Conservation (phyloP, 768 basidiomycete genomes). For the Lactifluus hygrophoroides region DNA sequence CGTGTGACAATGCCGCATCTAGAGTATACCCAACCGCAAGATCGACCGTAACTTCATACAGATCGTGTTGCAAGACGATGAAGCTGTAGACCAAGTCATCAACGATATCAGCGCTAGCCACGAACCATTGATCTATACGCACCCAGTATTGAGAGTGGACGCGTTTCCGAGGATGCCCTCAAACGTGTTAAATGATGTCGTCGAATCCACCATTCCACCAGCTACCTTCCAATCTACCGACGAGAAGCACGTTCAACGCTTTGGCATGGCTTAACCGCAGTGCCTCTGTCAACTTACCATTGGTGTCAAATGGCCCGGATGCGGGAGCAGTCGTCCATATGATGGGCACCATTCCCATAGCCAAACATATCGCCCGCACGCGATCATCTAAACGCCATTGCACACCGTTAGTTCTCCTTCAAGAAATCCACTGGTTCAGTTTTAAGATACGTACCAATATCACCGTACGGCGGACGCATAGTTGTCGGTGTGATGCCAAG, state of each 20-base stretch:
- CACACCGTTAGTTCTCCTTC: slow-evolving; percentile 2
- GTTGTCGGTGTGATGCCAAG: slow-evolving; percentile 69
- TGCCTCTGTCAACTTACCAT: slow-evolving; percentile 36
- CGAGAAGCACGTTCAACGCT: not conserved
- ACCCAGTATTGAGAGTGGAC: slow-evolving; percentile 51
- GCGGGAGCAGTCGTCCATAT: slow-evolving; percentile 72
- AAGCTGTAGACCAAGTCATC: slow-evolving; percentile 41
- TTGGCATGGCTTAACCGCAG: not conserved
- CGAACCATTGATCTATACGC: slow-evolving; percentile 15
- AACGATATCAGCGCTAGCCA: not conserved
- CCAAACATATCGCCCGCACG: slow-evolving; percentile 80
- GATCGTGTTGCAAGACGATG: slow-evolving; percentile 83
- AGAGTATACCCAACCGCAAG: slow-evolving; percentile 85
- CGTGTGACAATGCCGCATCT: slow-evolving; percentile 58
- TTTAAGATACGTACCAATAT: slow-evolving; percentile 43
- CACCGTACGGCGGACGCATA: slow-evolving; percentile 78
- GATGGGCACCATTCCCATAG: slow-evolving; percentile 88
- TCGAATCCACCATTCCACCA: slow-evolving; percentile 60
- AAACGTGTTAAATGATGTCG: slow-evolving; percentile 60
- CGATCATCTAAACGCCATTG: slow-evolving; percentile 57
- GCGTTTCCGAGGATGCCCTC: slow-evolving; percentile 66
- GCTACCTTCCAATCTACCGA: slow-evolving; percentile 77
- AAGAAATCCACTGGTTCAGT: not conserved
- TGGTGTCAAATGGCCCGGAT: slow-evolving; percentile 58
- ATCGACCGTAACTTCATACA: slow-evolving; percentile 79